Base-by-base conservation (phyloP, 192 early-diverging fungal genomes). In the Coemansia sp. region DNA sequence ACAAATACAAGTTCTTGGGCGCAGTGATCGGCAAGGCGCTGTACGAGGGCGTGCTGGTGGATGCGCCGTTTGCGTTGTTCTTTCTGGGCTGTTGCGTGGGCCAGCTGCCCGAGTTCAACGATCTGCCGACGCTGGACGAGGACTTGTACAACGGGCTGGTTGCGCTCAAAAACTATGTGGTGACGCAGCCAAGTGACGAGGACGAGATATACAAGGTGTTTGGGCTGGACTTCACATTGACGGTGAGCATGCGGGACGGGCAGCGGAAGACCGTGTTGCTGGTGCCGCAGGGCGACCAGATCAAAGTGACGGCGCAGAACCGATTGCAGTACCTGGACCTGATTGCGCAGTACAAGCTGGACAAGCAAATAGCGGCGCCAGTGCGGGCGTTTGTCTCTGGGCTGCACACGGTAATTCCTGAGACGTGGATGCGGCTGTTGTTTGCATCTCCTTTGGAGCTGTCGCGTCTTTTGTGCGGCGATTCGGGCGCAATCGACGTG, bases 381-480 rank as follows among this genome's bases (percentile, higher is more conserved):
- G 90, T 88, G 55, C 82, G 75, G 15, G 94, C 93, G 11, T 98
- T 98, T 58, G 89, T 96, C 58, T 55, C 67, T 0, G 97, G 97
- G 0, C 67, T 98, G n/a, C 83, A 84, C 6, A 84, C 90, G n/a
- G 76, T 98, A 48, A 87, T 98, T 27, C 85, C 91, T n/a, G 84
- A 88, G 2, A 83, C 85, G 62, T 97, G 94, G 95, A 67, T 98
- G 32, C 81, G 84, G 38, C 66, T 76, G 32, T 90, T 98, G 86
- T 98, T 98, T 80, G 95, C 94, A 58, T 71, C 74, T 72, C 88
- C 88, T 65, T 84, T 89, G 66, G 96, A 98, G 76, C 81, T 97
- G n/a, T 94, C 94, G 58, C 85, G 91, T 14, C 85, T 98, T 17
- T 60, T 98, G 52, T 91, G 90, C 10, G 97, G 97, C 22, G 84